Conservation (phyloP, 2,329 filamentous ascomycete species). For the Sarocladium oryzae region DNA sequence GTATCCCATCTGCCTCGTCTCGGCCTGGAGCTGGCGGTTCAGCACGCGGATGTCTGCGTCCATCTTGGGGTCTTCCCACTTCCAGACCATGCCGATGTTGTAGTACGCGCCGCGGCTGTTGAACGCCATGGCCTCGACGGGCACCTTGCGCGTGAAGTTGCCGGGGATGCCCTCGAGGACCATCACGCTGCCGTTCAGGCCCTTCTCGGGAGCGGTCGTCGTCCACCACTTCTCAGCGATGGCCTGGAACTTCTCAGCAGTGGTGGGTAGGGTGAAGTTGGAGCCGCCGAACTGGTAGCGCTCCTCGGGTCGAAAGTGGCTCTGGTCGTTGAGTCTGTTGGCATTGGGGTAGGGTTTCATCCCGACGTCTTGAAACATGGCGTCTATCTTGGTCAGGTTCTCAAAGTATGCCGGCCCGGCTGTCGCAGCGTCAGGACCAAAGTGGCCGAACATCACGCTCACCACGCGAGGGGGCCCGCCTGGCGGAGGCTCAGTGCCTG, state of each 20-base stretch:
- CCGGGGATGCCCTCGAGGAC: slow-evolving; percentile 37
- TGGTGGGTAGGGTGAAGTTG: slow-evolving; percentile 28
- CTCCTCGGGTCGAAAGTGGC: slow-evolving; percentile 25
- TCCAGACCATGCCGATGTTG: slow-evolving; percentile 33
- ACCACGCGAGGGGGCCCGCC: slow-evolving; percentile 18
- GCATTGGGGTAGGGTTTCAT: slow-evolving; percentile 33
- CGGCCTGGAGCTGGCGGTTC: slow-evolving; percentile 26
- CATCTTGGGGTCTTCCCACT: slow-evolving; percentile 31
- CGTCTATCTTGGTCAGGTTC: slow-evolving; percentile 26
- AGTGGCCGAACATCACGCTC: slow-evolving; percentile 18
- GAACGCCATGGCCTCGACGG: slow-evolving; percentile 32
- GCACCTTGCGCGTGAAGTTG: slow-evolving; percentile 29
- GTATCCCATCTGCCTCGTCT: slow-evolving; percentile 20
- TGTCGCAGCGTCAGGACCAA: slow-evolving; percentile 30
- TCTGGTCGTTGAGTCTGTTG: slow-evolving; percentile 30
- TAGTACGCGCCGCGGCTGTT: slow-evolving; percentile 38
- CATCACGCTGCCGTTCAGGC: slow-evolving; percentile 24
- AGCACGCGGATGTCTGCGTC: slow-evolving; percentile 31
- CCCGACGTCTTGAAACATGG: slow-evolving; percentile 26
- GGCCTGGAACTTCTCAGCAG: background rate
- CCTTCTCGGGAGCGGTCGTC: slow-evolving; percentile 14
- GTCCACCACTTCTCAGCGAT: slow-evolving; percentile 14
- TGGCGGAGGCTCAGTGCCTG: slow-evolving; percentile 9
- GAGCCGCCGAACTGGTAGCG: slow-evolving; percentile 32
- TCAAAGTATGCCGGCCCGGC: slow-evolving; percentile 29